phyloP scores from a whole-genome alignment of 2,329 filamentous ascomycete genomes.

The Calonectria crousiana region DNA sequence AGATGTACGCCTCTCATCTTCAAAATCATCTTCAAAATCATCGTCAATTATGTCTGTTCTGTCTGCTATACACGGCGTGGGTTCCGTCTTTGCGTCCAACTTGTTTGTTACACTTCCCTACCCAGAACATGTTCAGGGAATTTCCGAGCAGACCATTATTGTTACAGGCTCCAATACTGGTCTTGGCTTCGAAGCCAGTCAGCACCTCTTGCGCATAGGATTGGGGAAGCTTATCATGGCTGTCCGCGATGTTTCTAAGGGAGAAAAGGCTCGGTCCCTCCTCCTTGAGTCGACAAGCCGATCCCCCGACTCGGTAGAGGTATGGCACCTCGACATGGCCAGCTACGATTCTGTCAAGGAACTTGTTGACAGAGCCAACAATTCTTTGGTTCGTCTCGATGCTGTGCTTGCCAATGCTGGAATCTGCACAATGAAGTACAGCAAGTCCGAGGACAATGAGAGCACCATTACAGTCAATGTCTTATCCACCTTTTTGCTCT shows the following conservation, averaged over 20 bases:
- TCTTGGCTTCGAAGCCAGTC: conserved; percentile 53
- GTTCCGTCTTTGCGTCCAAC: conserved; percentile 29
- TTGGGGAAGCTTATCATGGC: conserved; percentile 52
- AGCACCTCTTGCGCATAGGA: conserved; percentile 48
- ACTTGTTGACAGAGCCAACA: conserved; percentile 48
- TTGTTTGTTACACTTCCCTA: conserved; percentile 39
- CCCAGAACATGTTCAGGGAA: conserved; percentile 29
- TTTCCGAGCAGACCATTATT: conserved; percentile 48
- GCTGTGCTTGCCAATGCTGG: conserved; percentile 58
- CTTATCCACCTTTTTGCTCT: conserved; percentile 38
- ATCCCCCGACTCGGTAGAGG: conserved; percentile 48
- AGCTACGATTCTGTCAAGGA: conserved; percentile 58
- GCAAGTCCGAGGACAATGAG: conserved; percentile 60
- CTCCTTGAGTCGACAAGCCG: conserved; percentile 39
- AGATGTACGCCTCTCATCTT: no score
- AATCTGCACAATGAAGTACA: conserved; percentile 54
- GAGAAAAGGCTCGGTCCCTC: conserved; percentile 53
- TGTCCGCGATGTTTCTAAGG: conserved; percentile 52
- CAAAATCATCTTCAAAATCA: not conserved
- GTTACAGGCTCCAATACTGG: conserved; percentile 57
- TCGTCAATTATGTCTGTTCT: conserved; percentile 24
- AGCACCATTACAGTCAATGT: conserved; percentile 55
- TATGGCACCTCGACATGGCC: conserved; percentile 62
- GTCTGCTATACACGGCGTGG: conserved; percentile 31
- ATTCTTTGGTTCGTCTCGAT: conserved; percentile 55